These are phyloP conservation scores for Colletotrichum sp. DNA, from an alignment of 2,329 filamentous ascomycete species.

Conservation along the genomic window DNA sequence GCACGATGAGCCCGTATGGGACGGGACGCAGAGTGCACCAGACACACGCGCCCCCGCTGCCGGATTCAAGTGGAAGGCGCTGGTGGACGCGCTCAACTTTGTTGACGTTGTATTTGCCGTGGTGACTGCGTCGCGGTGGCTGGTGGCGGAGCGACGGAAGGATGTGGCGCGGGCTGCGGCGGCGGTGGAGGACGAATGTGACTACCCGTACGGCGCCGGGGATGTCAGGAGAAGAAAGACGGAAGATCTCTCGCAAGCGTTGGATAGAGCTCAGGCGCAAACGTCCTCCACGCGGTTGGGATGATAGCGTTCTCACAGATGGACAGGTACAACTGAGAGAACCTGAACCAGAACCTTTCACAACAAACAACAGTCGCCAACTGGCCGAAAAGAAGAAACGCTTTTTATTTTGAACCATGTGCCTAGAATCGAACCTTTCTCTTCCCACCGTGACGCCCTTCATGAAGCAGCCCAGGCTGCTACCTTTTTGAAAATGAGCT, in stretches of 20 bases:
- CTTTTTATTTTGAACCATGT: not conserved
- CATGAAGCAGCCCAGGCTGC: not conserved
- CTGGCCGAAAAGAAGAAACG: not conserved
- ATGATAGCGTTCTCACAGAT: not conserved
- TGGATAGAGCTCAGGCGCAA: not conserved
- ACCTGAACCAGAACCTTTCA: not conserved
- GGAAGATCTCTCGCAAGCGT: not conserved
- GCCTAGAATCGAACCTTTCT: not conserved
- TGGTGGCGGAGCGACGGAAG: not conserved
- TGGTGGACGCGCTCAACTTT: not conserved
- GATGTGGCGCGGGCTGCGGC: not conserved
- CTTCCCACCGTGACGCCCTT: not conserved
- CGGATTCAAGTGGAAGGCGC: not conserved
- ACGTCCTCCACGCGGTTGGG: not conserved
- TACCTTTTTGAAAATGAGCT: not conserved
- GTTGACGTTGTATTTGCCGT: not conserved
- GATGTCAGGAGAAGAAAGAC: not conserved
- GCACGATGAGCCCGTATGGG: accelerated
- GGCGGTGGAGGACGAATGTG: not conserved
- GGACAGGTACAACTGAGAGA: not conserved
- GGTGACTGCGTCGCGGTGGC: not conserved
- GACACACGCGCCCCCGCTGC: accelerated
- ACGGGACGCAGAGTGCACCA: accelerated
- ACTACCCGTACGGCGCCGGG: not conserved
- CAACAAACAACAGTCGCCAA: not conserved